Evolutionary conservation across 2,329 filamentous ascomycete genomes (phyloP), one percentile per base, ranked within the genome.

Genomic region (Aspergillus sp.): DNA sequence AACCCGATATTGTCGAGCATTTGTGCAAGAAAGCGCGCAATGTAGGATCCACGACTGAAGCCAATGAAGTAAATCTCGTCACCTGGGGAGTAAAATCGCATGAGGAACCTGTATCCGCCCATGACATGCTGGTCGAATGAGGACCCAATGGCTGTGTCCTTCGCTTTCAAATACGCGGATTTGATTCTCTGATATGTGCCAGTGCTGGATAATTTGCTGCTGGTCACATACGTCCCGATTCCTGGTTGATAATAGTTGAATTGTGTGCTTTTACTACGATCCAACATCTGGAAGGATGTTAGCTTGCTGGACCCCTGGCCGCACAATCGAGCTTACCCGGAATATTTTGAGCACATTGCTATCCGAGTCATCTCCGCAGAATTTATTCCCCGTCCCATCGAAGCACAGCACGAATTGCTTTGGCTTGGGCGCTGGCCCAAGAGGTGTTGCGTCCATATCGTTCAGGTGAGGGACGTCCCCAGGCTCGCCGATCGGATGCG

Each of bases 1-100:
- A 88, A 64, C 1, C 83, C 82, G 33, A 86, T 75, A 43, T 82
- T 76, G 47, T 86, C 80, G 8, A 86, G 68, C 82, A 86, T 86
- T 49, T 88, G 82, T 0, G 82, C 81, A 0, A 82, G 58, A 48
- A 82, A 82, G 2, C 78, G 70, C 0, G 78, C 78, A 25, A 79
- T 78, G 48, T 82, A 82, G 1, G 78, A 72, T n/a, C 78, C 78
- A 10, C 78, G 69, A 8, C 71, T 77, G 60, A 82, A 82, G 2
- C 78, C 78, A 39, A 82, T 82, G 56, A 82, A 71, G 51, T 76
- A 80, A 17, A 80, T 77, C 30, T 60, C 53, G 32, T 63, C 55
- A 13, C 59, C 60, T 0, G 69, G 67, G 29, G 66, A 64, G 52
- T 81, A 82, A 51, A 75, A 79, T 7, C 74, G 71, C 76, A 82